Conservation (phyloP, 2,329 filamentous ascomycete species). For the Colletotrichum theobromicola region DNA sequence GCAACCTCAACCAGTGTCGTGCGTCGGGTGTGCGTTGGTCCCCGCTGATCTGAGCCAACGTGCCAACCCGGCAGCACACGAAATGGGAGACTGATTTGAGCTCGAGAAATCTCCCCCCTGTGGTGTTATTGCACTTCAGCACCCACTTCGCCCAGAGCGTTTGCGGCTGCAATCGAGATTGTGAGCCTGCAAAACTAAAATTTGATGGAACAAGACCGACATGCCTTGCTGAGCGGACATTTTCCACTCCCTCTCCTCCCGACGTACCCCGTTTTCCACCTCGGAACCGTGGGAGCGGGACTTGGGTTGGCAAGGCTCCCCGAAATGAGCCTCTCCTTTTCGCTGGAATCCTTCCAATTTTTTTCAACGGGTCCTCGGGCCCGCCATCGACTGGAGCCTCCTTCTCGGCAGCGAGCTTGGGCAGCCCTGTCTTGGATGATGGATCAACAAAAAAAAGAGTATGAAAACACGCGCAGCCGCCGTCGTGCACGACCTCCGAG, state of each 20-base stretch:
- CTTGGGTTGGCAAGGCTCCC: slow-evolving; percentile 4
- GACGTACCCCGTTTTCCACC: slow-evolving; percentile 1
- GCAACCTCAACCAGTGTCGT: slow-evolving; percentile 2
- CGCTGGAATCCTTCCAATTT: neutral
- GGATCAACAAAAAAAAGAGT: neutral
- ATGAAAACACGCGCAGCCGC: slow-evolving; percentile 4
- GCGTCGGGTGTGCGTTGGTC: neutral
- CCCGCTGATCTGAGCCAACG: slow-evolving; percentile 9
- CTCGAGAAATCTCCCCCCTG: neutral
- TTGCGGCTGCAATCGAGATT: slow-evolving; percentile 14
- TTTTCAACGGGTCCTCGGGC: neutral
- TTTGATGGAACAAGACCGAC: slow-evolving; percentile 5
- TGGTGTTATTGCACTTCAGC: neutral
- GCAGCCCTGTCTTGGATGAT: slow-evolving; percentile 1
- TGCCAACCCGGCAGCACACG: neutral
- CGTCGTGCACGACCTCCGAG: slow-evolving; percentile 14
- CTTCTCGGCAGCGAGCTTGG: neutral
- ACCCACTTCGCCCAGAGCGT: neutral
- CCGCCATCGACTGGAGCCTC: neutral
- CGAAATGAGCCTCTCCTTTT: slow-evolving; percentile 13
- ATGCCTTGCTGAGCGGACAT: neutral
- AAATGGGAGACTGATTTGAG: neutral
- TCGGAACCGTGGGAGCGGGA: slow-evolving; percentile 7
- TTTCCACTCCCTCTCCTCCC: slow-evolving; percentile 9
- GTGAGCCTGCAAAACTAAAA: neutral